Evolutionary conservation across 768 basidiomycete genomes (phyloP).

Genomic region (Ramaria rubella): DNA sequence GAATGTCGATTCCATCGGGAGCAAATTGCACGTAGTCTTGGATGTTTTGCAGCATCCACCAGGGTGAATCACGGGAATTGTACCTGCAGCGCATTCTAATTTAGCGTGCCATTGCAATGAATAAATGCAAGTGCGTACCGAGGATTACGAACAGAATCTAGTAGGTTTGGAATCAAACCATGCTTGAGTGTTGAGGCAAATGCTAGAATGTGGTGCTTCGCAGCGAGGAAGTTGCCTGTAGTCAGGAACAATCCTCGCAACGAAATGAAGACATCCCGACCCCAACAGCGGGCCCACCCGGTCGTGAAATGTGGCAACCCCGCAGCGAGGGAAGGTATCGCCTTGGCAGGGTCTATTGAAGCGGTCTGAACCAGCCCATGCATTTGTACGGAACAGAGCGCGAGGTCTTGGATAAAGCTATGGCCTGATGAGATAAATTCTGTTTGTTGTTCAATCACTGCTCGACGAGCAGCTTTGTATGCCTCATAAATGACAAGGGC

Average conservation of each 20-base stretch:
- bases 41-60: constrained; percentile 99
- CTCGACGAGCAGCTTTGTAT: constrained; percentile 82
- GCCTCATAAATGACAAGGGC: constrained; percentile 85
- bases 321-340: constrained; percentile 82
- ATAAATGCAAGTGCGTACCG: constrained; percentile 40
- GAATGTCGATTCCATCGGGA: constrained; percentile 75
- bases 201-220: constrained; percentile 83
- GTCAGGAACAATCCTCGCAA: constrained; percentile 89
- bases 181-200: constrained; percentile 93
- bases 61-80: constrained; percentile 96
- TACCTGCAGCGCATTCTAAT: constrained; percentile 45
- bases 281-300: constrained; percentile 97
- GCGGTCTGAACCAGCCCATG: constrained; percentile 86
- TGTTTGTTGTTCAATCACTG: constrained; percentile 81
- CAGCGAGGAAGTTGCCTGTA: constrained; percentile 82
- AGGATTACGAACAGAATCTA: constrained; percentile 83
- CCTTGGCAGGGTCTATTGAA: constrained; percentile 67
- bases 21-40: constrained; percentile 85
- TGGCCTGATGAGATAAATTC: constrained; percentile 83
- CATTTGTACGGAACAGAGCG: constrained; percentile 83
- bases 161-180: constrained; percentile 90
- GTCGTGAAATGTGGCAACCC: constrained; percentile 91
- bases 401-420: constrained; percentile 84
- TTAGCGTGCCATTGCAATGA: background rate
- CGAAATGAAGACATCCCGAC: constrained; percentile 91